A percentile compares a stretch with the other conserved stretches of the same genome.
phyloP scores from a whole-genome alignment of 1,284 basidiomycete genomes.

The Cryptococcus jaspeensis region DNA sequence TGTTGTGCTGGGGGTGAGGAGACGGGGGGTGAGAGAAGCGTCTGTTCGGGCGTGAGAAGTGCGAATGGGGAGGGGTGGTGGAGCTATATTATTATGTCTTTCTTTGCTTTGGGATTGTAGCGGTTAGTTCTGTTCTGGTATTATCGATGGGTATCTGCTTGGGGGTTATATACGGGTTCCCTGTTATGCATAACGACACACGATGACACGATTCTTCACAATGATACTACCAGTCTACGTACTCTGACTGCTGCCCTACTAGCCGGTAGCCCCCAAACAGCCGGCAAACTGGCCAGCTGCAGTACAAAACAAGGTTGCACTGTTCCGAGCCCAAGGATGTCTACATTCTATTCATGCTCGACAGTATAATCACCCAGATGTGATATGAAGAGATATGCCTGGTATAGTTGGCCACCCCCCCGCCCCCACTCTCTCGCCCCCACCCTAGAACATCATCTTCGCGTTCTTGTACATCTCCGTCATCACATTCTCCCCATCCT shows the following conservation, averaged over 20 bases:
- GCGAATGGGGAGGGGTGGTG: no score
- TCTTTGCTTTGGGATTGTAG: no score
- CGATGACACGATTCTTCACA: neutral
- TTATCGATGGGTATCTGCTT: neutral
- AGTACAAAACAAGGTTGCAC: no score
- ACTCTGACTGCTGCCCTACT: no score
- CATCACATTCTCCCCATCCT: constrained; percentile 46
- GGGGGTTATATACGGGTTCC: neutral
- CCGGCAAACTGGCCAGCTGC: no score
- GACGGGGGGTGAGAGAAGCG: constrained; percentile 2
- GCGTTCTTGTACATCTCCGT: constrained; percentile 50
- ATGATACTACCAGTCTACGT: neutral
- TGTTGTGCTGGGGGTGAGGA: constrained; percentile 27
- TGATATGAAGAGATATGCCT: neutral
- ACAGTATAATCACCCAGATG: neutral
- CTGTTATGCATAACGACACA: neutral
- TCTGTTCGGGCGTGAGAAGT: no score
- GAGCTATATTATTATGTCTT: no score
- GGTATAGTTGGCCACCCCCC: neutral
- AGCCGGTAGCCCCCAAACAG: no score
- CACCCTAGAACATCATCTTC: constrained; percentile 47
- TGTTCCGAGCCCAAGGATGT: no score
- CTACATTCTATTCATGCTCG: no score
- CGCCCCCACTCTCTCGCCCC: neutral
- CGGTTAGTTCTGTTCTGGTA: no score